Evolutionary conservation across 2,329 filamentous ascomycete species (phyloP), one percentile per base, ranked within the genome.

Genomic region (Paramyrothecium roridum): DNA sequence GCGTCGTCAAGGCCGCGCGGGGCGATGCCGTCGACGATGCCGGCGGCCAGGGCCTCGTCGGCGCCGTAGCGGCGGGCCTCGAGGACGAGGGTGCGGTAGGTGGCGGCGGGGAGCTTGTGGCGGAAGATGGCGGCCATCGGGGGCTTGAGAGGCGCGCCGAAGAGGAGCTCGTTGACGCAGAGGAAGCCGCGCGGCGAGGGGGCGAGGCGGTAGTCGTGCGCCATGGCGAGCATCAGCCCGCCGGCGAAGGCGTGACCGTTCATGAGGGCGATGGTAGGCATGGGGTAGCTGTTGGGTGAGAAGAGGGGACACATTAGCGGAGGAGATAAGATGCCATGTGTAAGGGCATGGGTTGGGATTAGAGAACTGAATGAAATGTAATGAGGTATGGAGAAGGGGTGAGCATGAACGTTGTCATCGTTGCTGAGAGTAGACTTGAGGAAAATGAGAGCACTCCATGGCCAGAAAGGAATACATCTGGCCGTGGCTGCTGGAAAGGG

Each of bases 241-340:
- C 84, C 90, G 7, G 90, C 91, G 69, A 92, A 95, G 54, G 87
- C 85, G 70, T 96, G 91, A 21, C 90, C 90, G 63, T 91, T 91
- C 54, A 93, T 67, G 10, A 92, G 77, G n/a, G 89, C 87, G 51
- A 95, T 73, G 3, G 90, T 95, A 22, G 90, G 90, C 89, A 93
- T 91, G 16, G 90, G 89, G 67, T 86, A 93, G 52, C 73, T 72
- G 34, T 10, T 3, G 1, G 11, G 1, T 8, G 12, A 56, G 17
- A 56, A 49, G 48, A 34, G 11, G 33, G 45, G 51, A 20, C 16
- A 50, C 43, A 13, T 16, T 43, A 43, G 13, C n/a, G 4, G 13
- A 43, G n/a, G n/a, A 13, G 37, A 17, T n/a, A n/a, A n/a, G n/a
- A n/a, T 43, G 13, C 4, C 13, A 4, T 43, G 13, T 6, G n/a